A percentile compares a stretch with the other conserved stretches of the same genome.
These are phyloP conservation scores for Volvariella surrecta DNA, from an alignment of 1,284 basidiomycete species.

Conservation along the genomic window DNA sequence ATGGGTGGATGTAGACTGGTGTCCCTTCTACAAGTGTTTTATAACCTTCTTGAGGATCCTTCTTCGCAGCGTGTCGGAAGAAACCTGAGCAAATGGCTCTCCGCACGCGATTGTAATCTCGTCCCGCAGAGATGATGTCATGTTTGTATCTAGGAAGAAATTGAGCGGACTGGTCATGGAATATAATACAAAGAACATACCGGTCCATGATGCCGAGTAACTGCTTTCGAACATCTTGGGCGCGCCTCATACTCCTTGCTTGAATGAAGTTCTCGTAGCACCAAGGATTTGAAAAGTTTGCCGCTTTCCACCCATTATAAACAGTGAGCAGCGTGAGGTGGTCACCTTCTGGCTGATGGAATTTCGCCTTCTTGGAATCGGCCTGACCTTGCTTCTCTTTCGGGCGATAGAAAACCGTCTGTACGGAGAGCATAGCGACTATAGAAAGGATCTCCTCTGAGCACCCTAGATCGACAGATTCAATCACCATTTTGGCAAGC, in stretches of 20 bases:
- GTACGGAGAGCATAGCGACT: constrained; percentile 96
- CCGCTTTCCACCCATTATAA: constrained; percentile 97
- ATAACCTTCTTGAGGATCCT: constrained; percentile 94
- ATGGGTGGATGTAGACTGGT: constrained; percentile 96
- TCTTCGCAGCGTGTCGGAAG: constrained; percentile 95
- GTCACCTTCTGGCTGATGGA: constrained; percentile 97
- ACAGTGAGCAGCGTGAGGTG: constrained; percentile 93
- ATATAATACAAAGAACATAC: constrained; percentile 29
- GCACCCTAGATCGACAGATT: constrained; percentile 94
- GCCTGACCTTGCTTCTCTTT: constrained; percentile 99
- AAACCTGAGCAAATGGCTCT: constrained; percentile 96
- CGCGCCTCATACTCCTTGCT: constrained; percentile 93
- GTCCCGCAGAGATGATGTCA: constrained; percentile 86
- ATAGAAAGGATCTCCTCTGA: constrained; percentile 97
- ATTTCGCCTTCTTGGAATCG: constrained; percentile 98
- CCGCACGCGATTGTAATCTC: constrained; percentile 89
- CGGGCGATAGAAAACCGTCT: constrained; percentile 94
- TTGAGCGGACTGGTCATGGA: constrained; percentile 1
- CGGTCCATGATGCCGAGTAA: constrained; percentile 98
- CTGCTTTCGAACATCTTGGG: constrained; percentile 96
- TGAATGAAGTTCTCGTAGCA: constrained; percentile 98
- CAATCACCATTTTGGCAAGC: constrained; percentile 96
- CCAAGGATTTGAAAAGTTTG: constrained; percentile 95
- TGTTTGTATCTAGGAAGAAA: constrained; percentile 72
- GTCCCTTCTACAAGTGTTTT: constrained; percentile 97